Evolutionary conservation across 1,139 yeast genomes (phyloP), one percentile per base, ranked within the genome.

Genomic region (Taphrina communis): DNA sequence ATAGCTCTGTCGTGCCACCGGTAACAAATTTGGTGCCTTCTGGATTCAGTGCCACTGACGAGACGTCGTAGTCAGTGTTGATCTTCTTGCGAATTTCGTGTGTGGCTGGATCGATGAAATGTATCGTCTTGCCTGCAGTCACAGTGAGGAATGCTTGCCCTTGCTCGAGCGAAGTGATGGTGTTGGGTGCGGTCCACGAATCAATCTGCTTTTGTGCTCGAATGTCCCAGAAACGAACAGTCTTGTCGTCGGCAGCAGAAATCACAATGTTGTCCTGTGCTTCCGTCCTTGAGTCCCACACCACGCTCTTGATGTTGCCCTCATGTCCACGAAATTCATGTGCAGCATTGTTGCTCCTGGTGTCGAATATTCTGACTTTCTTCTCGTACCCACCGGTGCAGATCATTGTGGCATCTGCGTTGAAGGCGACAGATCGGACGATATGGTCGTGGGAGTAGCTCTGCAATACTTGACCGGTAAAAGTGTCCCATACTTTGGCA

Each of bases 401-500:
- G 14, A 70, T 53, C 53, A 69, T 51, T 36, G 53, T 35, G 69
- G 71, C 57, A 46, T 61, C 41, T 8, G 72, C 70, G 39, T 67
- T 65, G 66, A 73, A 73, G 9, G 70, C 70, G 0, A 72, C 75
- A 9, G 78, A 73, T 38, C 80, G 73, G 11, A 78, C 80, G 55
- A 78, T 76, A 70, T 77, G 79, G 14, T 74, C 72, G 69, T 79
- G 81, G 1, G 76, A 74, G 50, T 78, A 72, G 11, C 72, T 71
- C 12, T 73, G 72, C 25, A 75, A 62, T 6, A 70, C 52, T 52
- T 72, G 69, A 7, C 81, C 81, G 6, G 75, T 73, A 36, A 57
- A 52, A 1, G 79, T 75, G 65, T 75, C 73, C 81, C 81, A 79
- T 17, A 79, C 74, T 38, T 73, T 78, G 21, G 77, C 80, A 1